Evolutionary conservation across 495 filamentous ascomycete genomes (phyloP).

Genomic region (Penicillium robsamsonii): DNA sequence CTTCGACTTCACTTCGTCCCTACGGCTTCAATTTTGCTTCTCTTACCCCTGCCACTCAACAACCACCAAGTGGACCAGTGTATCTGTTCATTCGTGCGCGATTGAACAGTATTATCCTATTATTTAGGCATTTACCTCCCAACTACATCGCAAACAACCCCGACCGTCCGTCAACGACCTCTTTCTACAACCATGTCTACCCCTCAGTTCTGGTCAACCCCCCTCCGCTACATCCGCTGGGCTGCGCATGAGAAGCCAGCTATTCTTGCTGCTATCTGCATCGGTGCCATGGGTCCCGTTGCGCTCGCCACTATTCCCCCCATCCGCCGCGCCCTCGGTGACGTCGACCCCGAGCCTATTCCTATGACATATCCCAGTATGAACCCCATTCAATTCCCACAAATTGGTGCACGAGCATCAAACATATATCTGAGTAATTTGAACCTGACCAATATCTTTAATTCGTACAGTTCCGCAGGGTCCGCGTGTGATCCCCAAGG

Average conservation of each 20-base stretch:
- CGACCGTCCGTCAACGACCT: constrained; percentile 18
- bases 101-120: constrained; percentile 7
- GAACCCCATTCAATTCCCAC: constrained; percentile 21
- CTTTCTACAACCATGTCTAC: constrained; percentile 53
- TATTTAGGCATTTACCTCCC: constrained; percentile 7
- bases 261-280: constrained; percentile 75
- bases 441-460: constrained; percentile 10
- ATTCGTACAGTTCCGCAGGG: constrained; percentile 65
- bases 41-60: constrained; percentile 13
- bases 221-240: constrained; percentile 83
- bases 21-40: constrained; percentile 25
- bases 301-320: constrained; percentile 66
- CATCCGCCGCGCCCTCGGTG: constrained; percentile 64
- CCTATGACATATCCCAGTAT: constrained; percentile 91
- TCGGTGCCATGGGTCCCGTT: constrained; percentile 71
- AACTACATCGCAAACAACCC: constrained; percentile 12
- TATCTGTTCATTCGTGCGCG: constrained; percentile 1
- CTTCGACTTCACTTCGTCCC: constrained; percentile 32
- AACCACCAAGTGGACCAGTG: constrained; percentile 9
- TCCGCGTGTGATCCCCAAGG: constrained; percentile 66
- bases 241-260: constrained; percentile 81
- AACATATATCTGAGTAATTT: not conserved
- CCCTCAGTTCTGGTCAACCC: constrained; percentile 79
- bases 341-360: constrained; percentile 64
- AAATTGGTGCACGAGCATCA: not conserved